Conservation (phyloP, 2,329 filamentous ascomycete genomes). For the Arachnopeziza araneosa region DNA sequence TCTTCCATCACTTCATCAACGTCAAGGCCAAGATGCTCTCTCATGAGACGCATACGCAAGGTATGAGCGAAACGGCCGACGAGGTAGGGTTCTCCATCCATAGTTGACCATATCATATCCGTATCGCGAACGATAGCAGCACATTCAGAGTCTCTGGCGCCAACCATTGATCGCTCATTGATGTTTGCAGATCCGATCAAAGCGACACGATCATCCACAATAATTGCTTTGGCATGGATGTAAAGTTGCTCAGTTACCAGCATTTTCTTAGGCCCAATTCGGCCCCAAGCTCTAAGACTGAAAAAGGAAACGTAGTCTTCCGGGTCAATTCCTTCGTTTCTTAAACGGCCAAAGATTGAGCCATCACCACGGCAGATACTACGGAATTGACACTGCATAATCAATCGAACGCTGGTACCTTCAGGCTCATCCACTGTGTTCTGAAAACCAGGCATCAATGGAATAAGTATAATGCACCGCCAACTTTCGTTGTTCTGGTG, state of each 20-base stretch:
- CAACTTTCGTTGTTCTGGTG: slow-evolving; percentile 81
- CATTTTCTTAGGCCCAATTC: slow-evolving; percentile 74
- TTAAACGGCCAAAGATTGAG: slow-evolving; percentile 85
- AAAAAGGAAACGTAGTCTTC: slow-evolving; percentile 97
- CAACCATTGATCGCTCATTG: slow-evolving; percentile 94
- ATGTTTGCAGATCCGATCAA: slow-evolving; percentile 98
- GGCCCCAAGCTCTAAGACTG: slow-evolving; percentile 85
- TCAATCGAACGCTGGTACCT: slow-evolving; percentile 87
- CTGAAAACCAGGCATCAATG: slow-evolving; percentile 97
- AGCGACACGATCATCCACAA: slow-evolving; percentile 88
- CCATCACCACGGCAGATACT: slow-evolving; percentile 91
- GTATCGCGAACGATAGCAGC: slow-evolving; percentile 88
- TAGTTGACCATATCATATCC: slow-evolving; percentile 85
- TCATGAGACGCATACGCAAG: slow-evolving; percentile 87
- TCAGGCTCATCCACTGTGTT: slow-evolving; percentile 93
- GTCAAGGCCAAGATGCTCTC: slow-evolving; percentile 93
- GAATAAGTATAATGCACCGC: slow-evolving; percentile 85
- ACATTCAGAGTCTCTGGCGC: slow-evolving; percentile 84
- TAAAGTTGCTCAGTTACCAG: slow-evolving; percentile 95
- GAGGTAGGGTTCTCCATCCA: slow-evolving; percentile 83
- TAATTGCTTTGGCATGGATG: slow-evolving; percentile 94
- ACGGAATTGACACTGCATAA: slow-evolving; percentile 94
- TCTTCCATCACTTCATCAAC: slow-evolving; percentile 86
- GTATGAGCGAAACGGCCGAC: slow-evolving; percentile 92
- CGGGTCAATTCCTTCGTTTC: slow-evolving; percentile 76